A percentile compares a stretch with the other conserved stretches of the same genome.
Evolutionary conservation across 306 rosid species (phyloP).

Genomic region (Sophora flavescens): DNA sequence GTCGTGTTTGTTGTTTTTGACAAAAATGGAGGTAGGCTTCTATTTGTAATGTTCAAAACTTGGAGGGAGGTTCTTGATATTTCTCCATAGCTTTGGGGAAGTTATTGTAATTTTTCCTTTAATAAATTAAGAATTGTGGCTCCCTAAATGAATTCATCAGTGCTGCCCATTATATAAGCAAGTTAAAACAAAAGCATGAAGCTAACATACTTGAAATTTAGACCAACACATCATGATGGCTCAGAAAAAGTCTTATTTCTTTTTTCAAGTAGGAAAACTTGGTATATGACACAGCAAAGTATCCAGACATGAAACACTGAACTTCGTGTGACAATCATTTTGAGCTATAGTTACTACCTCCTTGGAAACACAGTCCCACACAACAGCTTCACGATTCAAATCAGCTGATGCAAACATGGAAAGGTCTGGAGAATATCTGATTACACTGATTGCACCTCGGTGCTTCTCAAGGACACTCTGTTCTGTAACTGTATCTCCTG

Average conservation of each 20-base stretch:
- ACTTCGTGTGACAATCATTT: conserved; percentile 21
- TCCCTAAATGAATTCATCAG: neutral
- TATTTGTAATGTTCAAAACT: neutral
- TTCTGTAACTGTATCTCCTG: conserved; percentile 77
- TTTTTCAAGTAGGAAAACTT: conserved; percentile 12
- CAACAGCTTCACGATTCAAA: conserved; percentile 94
- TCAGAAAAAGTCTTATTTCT: conserved; percentile 21
- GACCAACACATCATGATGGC: conserved; percentile 13
- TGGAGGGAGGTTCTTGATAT: neutral
- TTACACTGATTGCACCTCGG: conserved; percentile 88
- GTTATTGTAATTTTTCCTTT: neutral
- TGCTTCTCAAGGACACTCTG: conserved; percentile 88
- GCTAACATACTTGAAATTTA: conserved; percentile 16
- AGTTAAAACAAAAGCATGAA: conserved; percentile 12
- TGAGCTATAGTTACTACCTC: conserved; percentile 79
- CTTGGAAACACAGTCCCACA: conserved; percentile 79
- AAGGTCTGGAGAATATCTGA: conserved; percentile 87
- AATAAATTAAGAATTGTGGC: conserved; percentile 15
- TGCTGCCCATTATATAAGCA: neutral
- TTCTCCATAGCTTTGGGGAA: neutral
- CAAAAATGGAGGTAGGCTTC: neutral
- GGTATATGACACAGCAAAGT: conserved; percentile 24
- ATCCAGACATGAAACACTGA: conserved; percentile 21
- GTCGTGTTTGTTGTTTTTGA: conserved; percentile 6
- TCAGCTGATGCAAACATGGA: conserved; percentile 98